A percentile compares a stretch with the other conserved stretches of the same genome.
These are phyloP conservation scores for Diaporthe capsici DNA, from an alignment of 2,329 filamentous ascomycete genomes.

Conservation along the genomic window DNA sequence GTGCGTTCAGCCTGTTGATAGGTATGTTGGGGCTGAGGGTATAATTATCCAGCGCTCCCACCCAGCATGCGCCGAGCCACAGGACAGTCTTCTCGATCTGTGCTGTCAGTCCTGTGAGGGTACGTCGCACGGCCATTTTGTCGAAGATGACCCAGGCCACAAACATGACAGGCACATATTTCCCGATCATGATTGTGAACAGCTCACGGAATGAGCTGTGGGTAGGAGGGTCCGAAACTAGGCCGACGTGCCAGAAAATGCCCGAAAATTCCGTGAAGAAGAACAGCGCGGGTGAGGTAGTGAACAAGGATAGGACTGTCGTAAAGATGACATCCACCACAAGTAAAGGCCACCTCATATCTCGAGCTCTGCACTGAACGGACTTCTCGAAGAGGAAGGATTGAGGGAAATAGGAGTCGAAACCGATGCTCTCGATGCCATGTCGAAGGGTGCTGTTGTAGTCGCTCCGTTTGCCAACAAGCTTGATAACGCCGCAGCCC, in stretches of 20 bases:
- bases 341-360: constrained; percentile 88
- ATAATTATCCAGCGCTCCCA: constrained; percentile 93
- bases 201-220: constrained; percentile 77
- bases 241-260: constrained; percentile 89
- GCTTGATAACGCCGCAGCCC: constrained; percentile 80
- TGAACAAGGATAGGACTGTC: constrained; percentile 83
- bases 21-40: constrained; percentile 91
- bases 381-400: constrained; percentile 82
- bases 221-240: constrained; percentile 88
- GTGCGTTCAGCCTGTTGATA: constrained; percentile 89
- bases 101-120: constrained; percentile 79
- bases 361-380: constrained; percentile 77
- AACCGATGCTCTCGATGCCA: constrained; percentile 82
- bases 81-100: constrained; percentile 92
- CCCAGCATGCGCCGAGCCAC: constrained; percentile 92
- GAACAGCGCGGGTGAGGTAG: constrained; percentile 82
- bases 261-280: constrained; percentile 87
- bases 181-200: constrained; percentile 83
- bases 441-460: constrained; percentile 77
- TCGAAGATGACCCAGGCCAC: constrained; percentile 89
- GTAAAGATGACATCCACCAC: constrained; percentile 87
- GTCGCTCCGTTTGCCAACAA: constrained; percentile 76
- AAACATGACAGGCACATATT: constrained; percentile 89
- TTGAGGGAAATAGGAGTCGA: constrained; percentile 91
- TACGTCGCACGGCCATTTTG: constrained; percentile 82